Evolutionary conservation across 1,139 yeast species (phyloP).

Genomic region (Blastobotrys ciferrii): DNA sequence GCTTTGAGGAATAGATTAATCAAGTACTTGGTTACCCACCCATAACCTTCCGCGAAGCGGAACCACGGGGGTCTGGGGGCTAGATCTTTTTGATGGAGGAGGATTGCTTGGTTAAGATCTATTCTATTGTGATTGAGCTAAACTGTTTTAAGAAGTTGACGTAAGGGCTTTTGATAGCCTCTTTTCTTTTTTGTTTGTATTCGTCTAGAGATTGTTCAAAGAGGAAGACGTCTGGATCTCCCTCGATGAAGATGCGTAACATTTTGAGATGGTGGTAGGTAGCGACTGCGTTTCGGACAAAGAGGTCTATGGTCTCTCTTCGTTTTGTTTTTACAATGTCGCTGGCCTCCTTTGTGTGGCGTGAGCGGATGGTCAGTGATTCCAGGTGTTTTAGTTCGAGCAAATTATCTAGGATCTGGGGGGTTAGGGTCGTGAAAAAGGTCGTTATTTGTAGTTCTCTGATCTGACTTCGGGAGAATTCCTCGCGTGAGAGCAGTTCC

Average conservation of each 20-base stretch:
- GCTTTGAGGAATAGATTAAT: no score
- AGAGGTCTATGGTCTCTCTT: neutral
- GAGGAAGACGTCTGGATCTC: neutral
- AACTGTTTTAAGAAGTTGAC: neutral
- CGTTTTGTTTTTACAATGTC: neutral
- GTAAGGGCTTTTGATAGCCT: no score
- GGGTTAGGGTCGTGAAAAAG: neutral
- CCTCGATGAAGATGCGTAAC: neutral
- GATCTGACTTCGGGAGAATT: neutral
- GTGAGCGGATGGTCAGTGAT: neutral
- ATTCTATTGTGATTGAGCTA: neutral
- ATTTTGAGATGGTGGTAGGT: neutral
- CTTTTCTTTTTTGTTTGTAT: no score
- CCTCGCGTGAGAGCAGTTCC: neutral
- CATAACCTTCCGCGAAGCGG: no score
- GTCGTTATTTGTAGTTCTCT: neutral
- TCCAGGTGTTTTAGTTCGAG: neutral
- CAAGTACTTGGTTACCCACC: no score
- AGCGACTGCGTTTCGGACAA: neutral
- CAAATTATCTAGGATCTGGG: neutral
- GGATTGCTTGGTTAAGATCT: no score
- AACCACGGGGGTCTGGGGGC: neutral
- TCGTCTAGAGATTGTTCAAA: neutral
- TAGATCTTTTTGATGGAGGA: no score
- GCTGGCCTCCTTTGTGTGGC: neutral